These are phyloP conservation scores for Candida corydali DNA, from an alignment of 805 yeast species.

Conservation along the genomic window DNA sequence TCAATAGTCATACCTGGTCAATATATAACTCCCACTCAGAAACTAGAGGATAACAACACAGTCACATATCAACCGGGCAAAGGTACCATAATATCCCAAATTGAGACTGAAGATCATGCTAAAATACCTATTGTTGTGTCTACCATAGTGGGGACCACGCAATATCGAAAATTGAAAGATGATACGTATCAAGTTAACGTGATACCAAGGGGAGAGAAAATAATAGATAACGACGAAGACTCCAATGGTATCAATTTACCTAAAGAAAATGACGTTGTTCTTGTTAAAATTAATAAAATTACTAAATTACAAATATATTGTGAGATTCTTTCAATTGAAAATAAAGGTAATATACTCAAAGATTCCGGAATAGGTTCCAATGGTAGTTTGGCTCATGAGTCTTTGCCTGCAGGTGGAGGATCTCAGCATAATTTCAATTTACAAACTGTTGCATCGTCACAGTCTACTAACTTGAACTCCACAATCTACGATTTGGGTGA, in stretches of 20 bases:
- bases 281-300: slow-evolving; percentile 69
- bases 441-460: slow-evolving; percentile 34
- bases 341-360: slow-evolving; percentile 48
- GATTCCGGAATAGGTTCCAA: slow-evolving; percentile 69
- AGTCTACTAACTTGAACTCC: slow-evolving; percentile 34
- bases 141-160: slow-evolving; percentile 60
- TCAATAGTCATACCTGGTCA: slow-evolving; percentile 73
- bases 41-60: slow-evolving; percentile 22
- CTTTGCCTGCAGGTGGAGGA: slow-evolving; percentile 50
- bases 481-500: slow-evolving; percentile 73
- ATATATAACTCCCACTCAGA: slow-evolving; percentile 57
- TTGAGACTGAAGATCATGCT: slow-evolving; percentile 29
- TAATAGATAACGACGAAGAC: neutral
- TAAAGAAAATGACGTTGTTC: slow-evolving; percentile 76
- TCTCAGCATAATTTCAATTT: slow-evolving; percentile 19
- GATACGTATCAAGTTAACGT: slow-evolving; percentile 28
- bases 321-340: slow-evolving; percentile 67
- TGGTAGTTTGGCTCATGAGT: slow-evolving; percentile 35
- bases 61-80: slow-evolving; percentile 55
- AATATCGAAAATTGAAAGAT: slow-evolving; percentile 21
- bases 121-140: slow-evolving; percentile 47
- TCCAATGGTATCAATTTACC: slow-evolving; percentile 52
- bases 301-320: slow-evolving; percentile 68
- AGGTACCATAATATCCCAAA: slow-evolving; percentile 54
- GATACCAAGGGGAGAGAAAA: slow-evolving; percentile 15